These are phyloP conservation scores for Millerago galiae DNA, from an alignment of 805 yeast species.

Conservation along the genomic window DNA sequence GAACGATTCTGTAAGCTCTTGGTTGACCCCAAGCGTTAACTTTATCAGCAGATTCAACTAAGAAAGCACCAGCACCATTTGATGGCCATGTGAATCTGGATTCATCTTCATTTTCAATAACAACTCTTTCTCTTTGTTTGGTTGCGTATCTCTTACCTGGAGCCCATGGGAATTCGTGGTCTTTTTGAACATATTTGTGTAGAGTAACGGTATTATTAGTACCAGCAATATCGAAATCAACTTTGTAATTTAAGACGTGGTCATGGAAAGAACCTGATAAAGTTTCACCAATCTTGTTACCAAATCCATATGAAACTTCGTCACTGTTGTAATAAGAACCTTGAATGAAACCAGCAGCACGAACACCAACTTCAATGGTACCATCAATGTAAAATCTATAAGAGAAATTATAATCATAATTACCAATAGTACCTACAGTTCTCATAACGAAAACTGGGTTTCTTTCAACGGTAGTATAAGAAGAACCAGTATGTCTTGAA, in stretches of 20 bases:
- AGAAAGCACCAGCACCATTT: slow-evolving; percentile 19
- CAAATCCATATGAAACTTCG: slow-evolving; percentile 16
- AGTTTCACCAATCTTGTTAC: slow-evolving; percentile 19
- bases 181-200: slow-evolving; percentile 12
- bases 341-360: slow-evolving; percentile 27
- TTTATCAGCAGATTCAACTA: slow-evolving; percentile 22
- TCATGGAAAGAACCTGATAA: slow-evolving; percentile 27
- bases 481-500: slow-evolving; percentile 17
- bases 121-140: slow-evolving; percentile 12
- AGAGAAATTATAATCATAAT: slow-evolving; percentile 22
- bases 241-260: slow-evolving; percentile 23
- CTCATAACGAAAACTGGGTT: slow-evolving; percentile 23
- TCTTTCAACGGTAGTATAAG: slow-evolving; percentile 16
- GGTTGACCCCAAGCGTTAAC: slow-evolving; percentile 24
- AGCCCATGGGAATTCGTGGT: slow-evolving; percentile 23
- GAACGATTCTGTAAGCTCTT: slow-evolving; percentile 23
- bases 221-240: slow-evolving; percentile 26
- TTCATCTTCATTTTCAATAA: slow-evolving; percentile 17
- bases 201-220: slow-evolving; percentile 16
- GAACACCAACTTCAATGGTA: slow-evolving; percentile 23
- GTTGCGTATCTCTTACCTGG: slow-evolving; percentile 16
- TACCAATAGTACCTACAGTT: slow-evolving; percentile 22
- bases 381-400: slow-evolving; percentile 23
- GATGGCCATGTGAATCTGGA: slow-evolving; percentile 15
- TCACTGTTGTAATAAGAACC: slow-evolving; percentile 23